Percentiles rank a stretch among this genome's conserved stretches.
phyloP scores from a whole-genome alignment of 306 rosid species.

The Vigna unguiculata region DNA sequence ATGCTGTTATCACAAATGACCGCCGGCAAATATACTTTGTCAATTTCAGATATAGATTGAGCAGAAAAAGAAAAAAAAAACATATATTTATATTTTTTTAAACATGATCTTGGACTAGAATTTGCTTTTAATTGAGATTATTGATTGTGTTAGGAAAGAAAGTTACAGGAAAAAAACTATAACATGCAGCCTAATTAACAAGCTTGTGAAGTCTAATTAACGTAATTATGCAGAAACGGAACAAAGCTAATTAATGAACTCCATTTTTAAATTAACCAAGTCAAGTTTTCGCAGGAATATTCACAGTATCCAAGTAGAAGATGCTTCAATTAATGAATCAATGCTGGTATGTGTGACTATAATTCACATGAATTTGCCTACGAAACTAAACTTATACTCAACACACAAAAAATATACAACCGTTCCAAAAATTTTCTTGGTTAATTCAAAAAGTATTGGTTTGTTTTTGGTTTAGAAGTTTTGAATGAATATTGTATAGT shows the following conservation, averaged over 20 bases:
- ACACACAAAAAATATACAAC: not conserved
- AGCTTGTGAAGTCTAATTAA: not conserved
- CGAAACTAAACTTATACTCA: not conserved
- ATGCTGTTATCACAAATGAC: too few species aligned
- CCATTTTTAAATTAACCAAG: not conserved
- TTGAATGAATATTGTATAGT: conserved; percentile 2
- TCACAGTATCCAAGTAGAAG: conserved; percentile 34
- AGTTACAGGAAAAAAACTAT: not conserved
- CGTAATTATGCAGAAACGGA: conserved; percentile 23
- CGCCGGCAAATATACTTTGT: too few species aligned
- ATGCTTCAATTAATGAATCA: conserved; percentile 31
- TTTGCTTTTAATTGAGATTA: too few species aligned
- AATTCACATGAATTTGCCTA: conserved; percentile 11
- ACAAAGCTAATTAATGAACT: conserved; percentile 4
- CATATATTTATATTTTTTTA: too few species aligned
- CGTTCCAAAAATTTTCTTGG: not conserved
- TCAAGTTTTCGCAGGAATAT: conserved; percentile 12
- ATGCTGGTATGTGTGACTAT: not conserved
- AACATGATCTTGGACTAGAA: too few species aligned
- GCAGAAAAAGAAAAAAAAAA: too few species aligned
- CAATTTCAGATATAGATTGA: too few species aligned
- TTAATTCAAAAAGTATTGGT: conserved; percentile 27
- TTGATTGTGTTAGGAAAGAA: too few species aligned
- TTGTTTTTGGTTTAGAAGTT: not conserved
- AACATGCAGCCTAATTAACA: not conserved